Base-by-base conservation (phyloP, 106 monocot genomes). In the Allium cepa region DNA sequence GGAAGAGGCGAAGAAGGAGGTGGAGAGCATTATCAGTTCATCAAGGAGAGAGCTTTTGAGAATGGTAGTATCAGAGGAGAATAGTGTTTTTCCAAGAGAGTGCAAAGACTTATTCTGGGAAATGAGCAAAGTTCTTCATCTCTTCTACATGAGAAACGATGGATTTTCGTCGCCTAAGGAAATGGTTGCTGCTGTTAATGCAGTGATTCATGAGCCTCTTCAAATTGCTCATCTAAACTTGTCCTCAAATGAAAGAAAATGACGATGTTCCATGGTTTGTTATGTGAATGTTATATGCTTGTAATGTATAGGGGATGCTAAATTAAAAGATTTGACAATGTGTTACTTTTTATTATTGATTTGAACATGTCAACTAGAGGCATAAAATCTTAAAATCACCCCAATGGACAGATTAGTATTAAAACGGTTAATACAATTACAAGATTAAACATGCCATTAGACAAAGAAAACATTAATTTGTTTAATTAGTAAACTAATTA, bases 61-160 rank as follows among this genome's bases (percentile, higher is more conserved):
- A 49, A 56, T 99, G 56, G 92, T 93, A 16, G 28, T 90, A 66
- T 77, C 36, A 51, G 70, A 15, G 0, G 66, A 87, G 52, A 83
- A 75, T 60, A 83, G 84, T 46, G 57, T 84, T 3, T 75, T 99
- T 79, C 99, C 92, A 12, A 80, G 63, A 79, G 69, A 69, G 36
- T 99, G 99, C 81, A 93, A 87, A 70, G 99, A 93, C 26, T 49
- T 99, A 28, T 99, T 99, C 49, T 99, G 99, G 99, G 87, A 87
- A 66, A 90, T 85, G 85, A 75, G 79, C 79, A 84, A 47, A 65
- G 78, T 83, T 16, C 62, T 90, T 26, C 84, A 93, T 55, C 26
- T 83, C 4, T 93, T 99, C 51, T 99, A 92, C 50, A 69, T 70
- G 49, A 78, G 62, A 2, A 80, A 57, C 26, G 97, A 99, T 80